These are phyloP conservation scores for Megacollybia marginata DNA, from an alignment of 768 basidiomycete genomes.

Conservation along the genomic window DNA sequence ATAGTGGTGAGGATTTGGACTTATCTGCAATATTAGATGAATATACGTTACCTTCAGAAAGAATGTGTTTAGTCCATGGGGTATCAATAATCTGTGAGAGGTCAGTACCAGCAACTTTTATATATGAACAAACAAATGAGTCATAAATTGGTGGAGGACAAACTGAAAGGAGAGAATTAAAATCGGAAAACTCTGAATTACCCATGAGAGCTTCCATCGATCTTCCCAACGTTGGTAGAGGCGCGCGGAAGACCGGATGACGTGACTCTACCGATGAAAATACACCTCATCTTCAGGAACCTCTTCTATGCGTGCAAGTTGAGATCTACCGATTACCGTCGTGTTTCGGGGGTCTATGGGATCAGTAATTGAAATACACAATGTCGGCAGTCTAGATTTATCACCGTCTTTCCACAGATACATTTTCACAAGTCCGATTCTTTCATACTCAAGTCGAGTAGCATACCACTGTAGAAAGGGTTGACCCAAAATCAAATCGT, in stretches of 20 bases:
- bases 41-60: not conserved
- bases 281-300: not conserved
- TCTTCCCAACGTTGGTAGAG: constrained; percentile 1
- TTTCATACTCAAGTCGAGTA: constrained; percentile 2
- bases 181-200: not conserved
- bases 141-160: not conserved
- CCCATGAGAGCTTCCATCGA: not conserved
- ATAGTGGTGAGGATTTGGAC: not conserved
- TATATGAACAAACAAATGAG: not conserved
- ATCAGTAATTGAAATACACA: not conserved
- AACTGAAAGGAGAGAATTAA: not conserved
- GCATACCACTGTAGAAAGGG: constrained; percentile 8
- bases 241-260: not conserved
- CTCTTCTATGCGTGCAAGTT: not conserved
- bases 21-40: not conserved
- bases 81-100: not conserved
- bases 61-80: not conserved
- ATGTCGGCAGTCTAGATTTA: not conserved
- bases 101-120: no score
- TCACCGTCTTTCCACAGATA: not conserved
- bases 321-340: not conserved
- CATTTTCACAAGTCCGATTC: not conserved
- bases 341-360: not conserved
- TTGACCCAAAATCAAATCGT: constrained; percentile 14
- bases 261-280: not conserved